Conservation (phyloP, 176 grass and related monocot genomes). For the Thalia dealbata region DNA sequence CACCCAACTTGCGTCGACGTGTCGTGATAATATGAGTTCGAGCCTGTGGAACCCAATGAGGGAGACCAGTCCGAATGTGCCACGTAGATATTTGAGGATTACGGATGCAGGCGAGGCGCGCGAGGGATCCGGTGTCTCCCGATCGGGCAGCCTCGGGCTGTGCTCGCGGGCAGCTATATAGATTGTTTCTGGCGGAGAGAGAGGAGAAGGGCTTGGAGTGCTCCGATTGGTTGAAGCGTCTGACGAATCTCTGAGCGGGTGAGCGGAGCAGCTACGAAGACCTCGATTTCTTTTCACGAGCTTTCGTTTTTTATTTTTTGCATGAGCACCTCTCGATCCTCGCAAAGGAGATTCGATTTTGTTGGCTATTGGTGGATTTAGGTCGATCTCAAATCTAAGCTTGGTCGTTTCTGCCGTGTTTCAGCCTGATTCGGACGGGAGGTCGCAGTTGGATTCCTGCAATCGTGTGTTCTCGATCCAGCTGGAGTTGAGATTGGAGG, state of each 20-base stretch:
- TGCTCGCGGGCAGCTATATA: background rate
- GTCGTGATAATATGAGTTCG: background rate
- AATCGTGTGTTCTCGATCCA: background rate
- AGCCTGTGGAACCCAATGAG: background rate
- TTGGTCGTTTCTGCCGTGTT: background rate
- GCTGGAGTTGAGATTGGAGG: background rate
- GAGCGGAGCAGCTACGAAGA: background rate
- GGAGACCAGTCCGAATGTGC: background rate
- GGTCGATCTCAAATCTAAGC: background rate
- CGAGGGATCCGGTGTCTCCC: background rate
- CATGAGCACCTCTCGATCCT: background rate
- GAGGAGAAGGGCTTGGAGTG: background rate
- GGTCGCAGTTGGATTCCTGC: background rate
- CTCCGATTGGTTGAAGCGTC: background rate
- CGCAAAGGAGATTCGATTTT: background rate
- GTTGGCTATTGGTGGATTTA: background rate
- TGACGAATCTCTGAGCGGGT: slow-evolving; percentile 1
- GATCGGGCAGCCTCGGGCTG: background rate
- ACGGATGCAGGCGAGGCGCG: background rate
- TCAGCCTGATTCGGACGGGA: background rate
- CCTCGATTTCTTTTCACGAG: no score
- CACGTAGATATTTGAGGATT: background rate
- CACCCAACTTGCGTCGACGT: background rate
- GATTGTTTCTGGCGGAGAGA: background rate
- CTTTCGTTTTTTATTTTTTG: no score